phyloP scores from a whole-genome alignment of 2,329 filamentous ascomycete species.

The Diaporthe caulivora region DNA sequence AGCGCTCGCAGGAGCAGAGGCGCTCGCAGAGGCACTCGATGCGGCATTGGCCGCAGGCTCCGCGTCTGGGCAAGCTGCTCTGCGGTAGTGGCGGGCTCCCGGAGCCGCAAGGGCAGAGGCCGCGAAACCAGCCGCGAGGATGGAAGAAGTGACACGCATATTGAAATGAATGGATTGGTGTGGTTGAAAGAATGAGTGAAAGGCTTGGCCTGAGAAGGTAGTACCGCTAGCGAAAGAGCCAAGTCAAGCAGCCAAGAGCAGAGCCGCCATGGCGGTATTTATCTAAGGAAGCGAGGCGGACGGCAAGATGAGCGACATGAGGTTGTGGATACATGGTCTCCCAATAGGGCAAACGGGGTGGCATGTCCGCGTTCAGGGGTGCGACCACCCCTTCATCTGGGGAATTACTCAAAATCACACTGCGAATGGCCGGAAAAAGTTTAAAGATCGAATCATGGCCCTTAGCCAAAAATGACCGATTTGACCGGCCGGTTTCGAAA shows the following conservation, averaged over 20 bases:
- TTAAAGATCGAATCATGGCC: slow-evolving; percentile 15
- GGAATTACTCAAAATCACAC: slow-evolving; percentile 25
- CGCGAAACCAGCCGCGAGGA: slow-evolving; percentile 41
- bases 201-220: not conserved
- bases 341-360: slow-evolving; percentile 7
- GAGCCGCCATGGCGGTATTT: slow-evolving; percentile 19
- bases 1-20: not conserved
- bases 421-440: slow-evolving; percentile 26
- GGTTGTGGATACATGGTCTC: slow-evolving; percentile 1
- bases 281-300: not conserved
- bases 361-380: slow-evolving; percentile 21
- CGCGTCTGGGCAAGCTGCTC: slow-evolving; percentile 13
- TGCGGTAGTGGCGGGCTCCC: slow-evolving; percentile 20
- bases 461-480: slow-evolving; percentile 5
- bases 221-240: not conserved
- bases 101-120: slow-evolving; percentile 38
- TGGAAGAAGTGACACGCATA: slow-evolving; percentile 40
- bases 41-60: not conserved
- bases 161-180: slow-evolving; percentile 34
- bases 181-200: not conserved
- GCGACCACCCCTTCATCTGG: slow-evolving; percentile 14
- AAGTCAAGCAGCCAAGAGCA: not conserved
- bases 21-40: not conserved
- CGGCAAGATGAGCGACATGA: not conserved
- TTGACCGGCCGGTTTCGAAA: slow-evolving; percentile 1